Evolutionary conservation across 176 grass and related monocot species (phyloP).

Genomic region (Urochloa ruziziensis): DNA sequence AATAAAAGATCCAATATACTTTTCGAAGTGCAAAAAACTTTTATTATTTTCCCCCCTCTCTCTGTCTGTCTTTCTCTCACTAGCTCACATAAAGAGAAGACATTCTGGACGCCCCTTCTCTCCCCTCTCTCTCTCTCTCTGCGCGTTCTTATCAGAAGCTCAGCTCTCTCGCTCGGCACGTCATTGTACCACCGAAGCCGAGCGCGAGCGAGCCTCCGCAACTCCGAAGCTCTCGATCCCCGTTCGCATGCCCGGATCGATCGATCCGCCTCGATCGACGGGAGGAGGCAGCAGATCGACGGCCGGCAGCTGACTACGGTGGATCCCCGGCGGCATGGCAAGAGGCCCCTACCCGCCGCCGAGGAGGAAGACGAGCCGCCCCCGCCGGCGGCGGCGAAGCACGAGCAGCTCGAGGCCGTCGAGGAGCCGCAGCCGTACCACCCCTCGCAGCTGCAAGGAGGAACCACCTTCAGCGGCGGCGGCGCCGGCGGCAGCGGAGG

Average conservation of each 20-base stretch:
- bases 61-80: background rate
- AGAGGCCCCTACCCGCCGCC: conserved; percentile 75
- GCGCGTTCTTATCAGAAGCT: conserved; percentile 37
- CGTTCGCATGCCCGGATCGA: conserved; percentile 22
- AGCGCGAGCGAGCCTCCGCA: background rate
- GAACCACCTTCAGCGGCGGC: background rate
- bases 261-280: background rate
- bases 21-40: background rate
- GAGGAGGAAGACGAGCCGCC: conserved; percentile 43
- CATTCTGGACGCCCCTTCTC: background rate
- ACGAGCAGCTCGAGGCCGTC: conserved; percentile 38
- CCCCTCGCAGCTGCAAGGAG: background rate
- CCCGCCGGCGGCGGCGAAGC: conserved; percentile 11
- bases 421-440: background rate
- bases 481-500: background rate
- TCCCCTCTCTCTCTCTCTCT: conserved; percentile 3
- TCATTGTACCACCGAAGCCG: background rate
- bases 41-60: background rate
- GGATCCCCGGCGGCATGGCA: conserved; percentile 89
- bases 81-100: conserved; percentile 14
- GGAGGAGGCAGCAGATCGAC: background rate
- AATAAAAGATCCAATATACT: too few relatives aligned
- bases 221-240: conserved; percentile 29
- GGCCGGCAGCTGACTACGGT: conserved; percentile 39
- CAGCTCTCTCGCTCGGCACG: background rate